These are phyloP conservation scores for Cytidiella melzeri DNA, from an alignment of 768 basidiomycete species.

Conservation along the genomic window DNA sequence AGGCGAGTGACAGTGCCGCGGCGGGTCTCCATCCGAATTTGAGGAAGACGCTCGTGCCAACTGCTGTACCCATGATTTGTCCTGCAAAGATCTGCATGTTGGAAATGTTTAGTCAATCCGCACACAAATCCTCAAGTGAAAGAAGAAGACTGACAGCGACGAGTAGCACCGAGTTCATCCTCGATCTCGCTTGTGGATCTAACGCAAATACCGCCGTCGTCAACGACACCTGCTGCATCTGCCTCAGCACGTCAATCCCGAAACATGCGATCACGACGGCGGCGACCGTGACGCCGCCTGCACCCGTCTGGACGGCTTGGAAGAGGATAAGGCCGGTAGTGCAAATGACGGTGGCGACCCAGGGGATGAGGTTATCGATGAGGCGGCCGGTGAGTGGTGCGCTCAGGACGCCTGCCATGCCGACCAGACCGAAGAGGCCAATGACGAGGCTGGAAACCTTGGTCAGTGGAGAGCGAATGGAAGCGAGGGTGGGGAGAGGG, in stretches of 20 bases:
- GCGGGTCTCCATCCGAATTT: constrained; percentile 64
- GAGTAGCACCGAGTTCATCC: constrained; percentile 69
- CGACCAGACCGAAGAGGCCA: constrained; percentile 41
- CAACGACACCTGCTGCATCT: constrained; percentile 61
- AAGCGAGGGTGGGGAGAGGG: constrained; percentile 1
- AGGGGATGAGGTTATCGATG: constrained; percentile 65
- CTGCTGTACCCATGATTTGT: constrained; percentile 77
- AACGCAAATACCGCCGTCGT: constrained; percentile 42
- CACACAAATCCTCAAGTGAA: not conserved
- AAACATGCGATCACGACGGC: constrained; percentile 65
- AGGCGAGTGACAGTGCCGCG: constrained; percentile 54
- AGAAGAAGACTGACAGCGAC: constrained; percentile 49
- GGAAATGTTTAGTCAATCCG: not conserved
- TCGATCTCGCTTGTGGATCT: constrained; percentile 26
- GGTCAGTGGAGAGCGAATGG: not conserved
- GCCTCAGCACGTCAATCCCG: constrained; percentile 60
- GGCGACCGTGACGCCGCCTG: constrained; percentile 59
- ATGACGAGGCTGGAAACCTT: constrained; percentile 32
- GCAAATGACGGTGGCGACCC: constrained; percentile 61
- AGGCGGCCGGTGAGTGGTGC: constrained; percentile 61
- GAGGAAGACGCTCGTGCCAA: constrained; percentile 67
- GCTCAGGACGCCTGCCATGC: constrained; percentile 50
- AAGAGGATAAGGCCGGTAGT: constrained; percentile 40
- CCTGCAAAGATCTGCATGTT: constrained; percentile 65
- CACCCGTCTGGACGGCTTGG: constrained; percentile 57